Evolutionary conservation across 1,284 basidiomycete species (phyloP), one percentile per base, ranked within the genome.

Genomic region (Golubevia pallescens): DNA sequence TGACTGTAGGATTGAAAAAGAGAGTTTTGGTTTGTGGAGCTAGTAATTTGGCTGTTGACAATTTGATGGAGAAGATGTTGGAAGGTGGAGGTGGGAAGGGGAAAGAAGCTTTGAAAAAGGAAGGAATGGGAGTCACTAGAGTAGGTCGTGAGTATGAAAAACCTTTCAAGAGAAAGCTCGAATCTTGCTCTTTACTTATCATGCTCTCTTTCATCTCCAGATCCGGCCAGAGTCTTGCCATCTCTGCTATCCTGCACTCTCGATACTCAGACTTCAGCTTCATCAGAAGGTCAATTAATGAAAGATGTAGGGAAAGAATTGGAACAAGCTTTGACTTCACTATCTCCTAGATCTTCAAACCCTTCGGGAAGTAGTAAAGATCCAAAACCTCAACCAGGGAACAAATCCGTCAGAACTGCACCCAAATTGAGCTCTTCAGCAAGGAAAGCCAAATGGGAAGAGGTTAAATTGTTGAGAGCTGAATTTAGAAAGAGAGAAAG

Each of bases 11-110:
- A 20, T 24, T 32, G 2, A 42, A 54, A 20, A 72, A 76, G 14
- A 66, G 78, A 1, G 63, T 85, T 10, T 71, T 85, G 32, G 82
- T 85, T 2, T 82, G 80, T 32, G 82, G 74, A 3, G 78, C 78
- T 2, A 75, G 72, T 32, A 85, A 85, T 58, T 55, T 85, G 21
- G 82, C 82, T 1, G 77, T 81, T 1, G 82, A 85, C 63, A 85
- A 83, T 62, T 61, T 85, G 51, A 62, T 80, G 13, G 80, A 81
- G 52, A 58, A 52, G 14, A 62, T 71, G 2, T 73, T 68, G 23
- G 74, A 79, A 54, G 69, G 68, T 28, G 77, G 63, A 28, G n/a
- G n/a, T n/a, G n/a, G n/a, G n/a, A n/a, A n/a, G n/a, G n/a, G n/a
- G n/a, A 34, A 16, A n/a, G 59, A 80, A 23, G 71, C 72, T 5